A percentile compares a stretch with the other conserved stretches of the same genome.
These are phyloP conservation scores for Leishmania tarentolae DNA, from an alignment of 208 protist species.

Conservation along the genomic window DNA sequence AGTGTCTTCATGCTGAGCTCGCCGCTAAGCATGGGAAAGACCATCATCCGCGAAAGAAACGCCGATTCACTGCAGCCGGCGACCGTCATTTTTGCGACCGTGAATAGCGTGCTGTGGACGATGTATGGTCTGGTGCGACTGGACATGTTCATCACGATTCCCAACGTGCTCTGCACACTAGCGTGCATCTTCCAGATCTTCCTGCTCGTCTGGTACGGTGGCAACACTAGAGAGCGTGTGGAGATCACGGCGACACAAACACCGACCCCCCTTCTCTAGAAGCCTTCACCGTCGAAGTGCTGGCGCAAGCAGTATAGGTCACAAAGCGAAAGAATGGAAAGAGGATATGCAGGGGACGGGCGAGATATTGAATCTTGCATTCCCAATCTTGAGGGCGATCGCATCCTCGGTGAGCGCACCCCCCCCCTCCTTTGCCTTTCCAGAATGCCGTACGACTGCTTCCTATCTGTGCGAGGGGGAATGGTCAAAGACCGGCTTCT, in stretches of 20 bases:
- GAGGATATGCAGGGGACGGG: not conserved
- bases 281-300: not conserved
- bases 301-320: not conserved
- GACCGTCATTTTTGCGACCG: slow-evolving; percentile 44
- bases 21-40: slow-evolving; percentile 50
- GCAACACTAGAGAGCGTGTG: slow-evolving; percentile 20
- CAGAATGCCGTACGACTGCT: no score
- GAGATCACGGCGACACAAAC: slow-evolving; percentile 22
- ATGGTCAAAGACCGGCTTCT: no score
- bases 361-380: not conserved
- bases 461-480: no score
- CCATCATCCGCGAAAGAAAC: slow-evolving; percentile 67
- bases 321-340: not conserved
- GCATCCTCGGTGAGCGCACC: not conserved
- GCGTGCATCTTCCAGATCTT: slow-evolving; percentile 58
- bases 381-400: not conserved
- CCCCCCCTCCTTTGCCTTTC: not conserved
- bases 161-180: slow-evolving; percentile 52
- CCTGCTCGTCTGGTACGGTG: slow-evolving; percentile 59
- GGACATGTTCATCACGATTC: slow-evolving; percentile 54
- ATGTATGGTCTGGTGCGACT: slow-evolving; percentile 50
- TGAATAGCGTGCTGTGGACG: slow-evolving; percentile 64
- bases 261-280: slow-evolving; percentile 29
- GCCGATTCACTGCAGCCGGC: slow-evolving; percentile 58
- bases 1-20: slow-evolving; percentile 74